phyloP scores from a whole-genome alignment of 1,284 basidiomycete genomes.

The Testicularia cyperi region DNA sequence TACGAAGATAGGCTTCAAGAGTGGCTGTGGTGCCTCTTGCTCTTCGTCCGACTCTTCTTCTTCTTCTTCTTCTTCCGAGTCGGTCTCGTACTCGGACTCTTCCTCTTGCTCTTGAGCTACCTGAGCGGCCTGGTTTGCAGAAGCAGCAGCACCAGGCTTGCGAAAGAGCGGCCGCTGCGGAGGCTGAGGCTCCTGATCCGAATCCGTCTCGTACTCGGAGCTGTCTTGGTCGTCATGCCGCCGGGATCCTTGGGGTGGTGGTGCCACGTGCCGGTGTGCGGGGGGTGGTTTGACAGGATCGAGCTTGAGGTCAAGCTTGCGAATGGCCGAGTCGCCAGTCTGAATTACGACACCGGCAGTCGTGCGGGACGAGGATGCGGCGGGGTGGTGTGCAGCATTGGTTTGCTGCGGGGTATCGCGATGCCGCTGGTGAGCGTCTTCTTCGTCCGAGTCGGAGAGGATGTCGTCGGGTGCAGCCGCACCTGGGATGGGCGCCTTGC shows the following conservation, averaged over 20 bases:
- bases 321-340: not conserved
- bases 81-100: constrained; percentile 65
- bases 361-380: constrained; percentile 4
- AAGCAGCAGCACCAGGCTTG: constrained; percentile 9
- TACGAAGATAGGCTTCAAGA: constrained; percentile 83
- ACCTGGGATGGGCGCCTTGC: constrained; percentile 48
- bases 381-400: constrained; percentile 1
- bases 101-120: not conserved
- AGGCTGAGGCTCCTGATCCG: constrained; percentile 53
- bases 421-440: not conserved
- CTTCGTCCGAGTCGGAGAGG: constrained; percentile 25
- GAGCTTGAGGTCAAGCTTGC: constrained; percentile 22
- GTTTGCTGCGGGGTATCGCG: constrained; percentile 5
- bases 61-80: constrained; percentile 62
- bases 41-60: constrained; percentile 60
- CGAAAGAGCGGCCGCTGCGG: constrained; percentile 35
- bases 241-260: not conserved
- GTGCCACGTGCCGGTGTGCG: no score
- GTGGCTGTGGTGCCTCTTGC: constrained; percentile 63
- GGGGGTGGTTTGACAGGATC: not conserved
- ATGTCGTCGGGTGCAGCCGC: constrained; percentile 13
- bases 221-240: constrained; percentile 1
- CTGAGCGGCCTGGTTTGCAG: no score
- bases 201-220: constrained; percentile 66
- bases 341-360: constrained; percentile 11